Evolutionary conservation across 2,329 filamentous ascomycete genomes (phyloP), one percentile per base, ranked within the genome.

Genomic region (Blastomyces silverae): DNA sequence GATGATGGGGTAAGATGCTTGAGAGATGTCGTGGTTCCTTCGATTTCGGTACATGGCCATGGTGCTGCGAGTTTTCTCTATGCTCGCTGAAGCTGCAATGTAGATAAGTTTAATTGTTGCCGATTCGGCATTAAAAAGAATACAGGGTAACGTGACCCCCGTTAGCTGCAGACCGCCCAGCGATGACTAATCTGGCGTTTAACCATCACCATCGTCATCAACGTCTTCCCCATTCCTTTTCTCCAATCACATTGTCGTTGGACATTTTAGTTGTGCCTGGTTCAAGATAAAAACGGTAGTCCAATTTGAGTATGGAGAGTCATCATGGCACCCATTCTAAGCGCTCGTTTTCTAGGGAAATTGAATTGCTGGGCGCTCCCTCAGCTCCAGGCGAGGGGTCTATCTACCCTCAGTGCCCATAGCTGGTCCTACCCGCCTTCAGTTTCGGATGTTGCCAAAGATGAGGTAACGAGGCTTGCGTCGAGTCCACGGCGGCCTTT

Each of bases 401-500:
- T 67, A n/a, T 61, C 61, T 15, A 63, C 68, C 31, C 63, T 66
- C 37, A 34, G 61, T 48, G 53, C 61, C 10, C 57, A 63, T 58
- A 70, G 69, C 64, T 80, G 78, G 75, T 75, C 78, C 11, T 75
- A 79, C 69, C 80, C 79, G 20, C 78, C 78, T 55, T 79, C 78
- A 63, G 78, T 78, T 31, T 75, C 79, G n/a, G 79, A 79, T 57
- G 83, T 86, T 22, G 83, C 84, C 50, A 89, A 93, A 73, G 86
- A 89, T 68, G 89, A 94, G 74, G 90, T 97, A 69, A 85, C 87
- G 57, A 85, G 85, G 53, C 84, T 97, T 58, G 91, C 92, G 42
- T 86, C 87, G 65, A 87, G 89, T 73, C 87, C 88, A 46, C 84
- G 96, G 62, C 90, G 95, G 73, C 86, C 89, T 13, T 80, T 97